Evolutionary conservation across 495 filamentous ascomycete species (phyloP), one percentile per base, ranked within the genome.

Genomic region (Bacidia rubella): DNA sequence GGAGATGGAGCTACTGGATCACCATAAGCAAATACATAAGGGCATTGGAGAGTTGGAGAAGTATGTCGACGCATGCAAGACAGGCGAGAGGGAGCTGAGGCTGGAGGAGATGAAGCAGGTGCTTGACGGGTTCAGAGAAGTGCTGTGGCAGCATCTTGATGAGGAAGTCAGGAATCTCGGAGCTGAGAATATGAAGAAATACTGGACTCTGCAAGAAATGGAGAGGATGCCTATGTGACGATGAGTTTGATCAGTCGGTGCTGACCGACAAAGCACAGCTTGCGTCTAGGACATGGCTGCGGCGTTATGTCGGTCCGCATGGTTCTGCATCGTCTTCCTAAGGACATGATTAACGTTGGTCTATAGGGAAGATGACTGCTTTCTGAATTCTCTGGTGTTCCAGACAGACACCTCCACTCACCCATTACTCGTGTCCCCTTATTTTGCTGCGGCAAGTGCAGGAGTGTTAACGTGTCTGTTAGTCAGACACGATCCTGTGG

Each of bases 161-260:
- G 74, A 87, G 53, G 86, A 89, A 69, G 83, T 89, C 3, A 56
- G 70, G 58, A 75, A 79, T 25, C 63, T 90, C 2, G 74, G 76
- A 3, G 84, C 87, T 42, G 86, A 92, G 62, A 90, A 88, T 63
- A 94, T 96, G 90, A 73, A 87, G 60, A 78, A 74, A 60, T 87
- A 83, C 65, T 96, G 87, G 86, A 82, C 72, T 0, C 24, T 79
- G 39, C 77, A 83, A 51, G 90, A 95, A 71, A 82, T 96, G 68
- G 72, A 67, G 62, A 59, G 68, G 39, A 73, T 95, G 64, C 82
- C 81, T 1, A 85, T 88, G 66, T 89, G 58, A 61, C 11, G 26
- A 4, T 35, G 5, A 7, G 29, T 15, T 35, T 5, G 29, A 5
- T 15, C 15, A 5, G 7, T 35, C 29, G 29, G 7, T 15, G n/a